Evolutionary conservation across 169 alveolate genomes (phyloP).

Genomic region (Eimeria acervulina): DNA sequence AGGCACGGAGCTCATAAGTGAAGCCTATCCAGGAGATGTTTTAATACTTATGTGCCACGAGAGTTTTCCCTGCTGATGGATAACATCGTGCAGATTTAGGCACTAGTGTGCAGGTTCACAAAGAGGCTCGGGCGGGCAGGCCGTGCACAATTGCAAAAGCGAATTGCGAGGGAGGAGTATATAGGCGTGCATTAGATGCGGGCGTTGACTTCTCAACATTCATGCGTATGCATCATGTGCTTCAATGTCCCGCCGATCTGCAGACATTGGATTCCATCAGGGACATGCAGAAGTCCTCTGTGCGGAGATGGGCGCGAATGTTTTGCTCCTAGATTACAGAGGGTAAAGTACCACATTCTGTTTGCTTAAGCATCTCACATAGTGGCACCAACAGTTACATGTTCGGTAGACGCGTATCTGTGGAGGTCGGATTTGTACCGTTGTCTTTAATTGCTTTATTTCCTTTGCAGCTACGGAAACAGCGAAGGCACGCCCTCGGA

Average conservation of each 20-base stretch:
- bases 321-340: slow-evolving; percentile 68
- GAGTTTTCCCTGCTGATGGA: background rate
- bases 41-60: too few species aligned
- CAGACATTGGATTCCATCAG: slow-evolving; percentile 73
- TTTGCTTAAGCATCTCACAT: background rate
- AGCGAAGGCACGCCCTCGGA: slow-evolving; percentile 82
- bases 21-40: too few species aligned
- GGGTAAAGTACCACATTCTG: slow-evolving; percentile 49
- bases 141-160: too few species aligned
- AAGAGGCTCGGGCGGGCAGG: background rate
- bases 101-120: background rate
- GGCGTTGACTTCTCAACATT: background rate
- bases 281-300: slow-evolving; percentile 3
- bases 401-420: background rate
- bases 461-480: slow-evolving; percentile 67
- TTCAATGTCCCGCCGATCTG: background rate
- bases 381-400: background rate
- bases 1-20: too few species aligned
- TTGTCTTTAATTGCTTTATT: background rate
- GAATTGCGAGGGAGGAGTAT: too few species aligned
- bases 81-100: background rate
- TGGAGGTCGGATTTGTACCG: background rate
- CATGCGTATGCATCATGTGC: background rate
- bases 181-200: too few species aligned
- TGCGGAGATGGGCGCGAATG: slow-evolving; percentile 6